phyloP scores from a whole-genome alignment of 2,329 filamentous ascomycete genomes.

The Microascus cirrosus region DNA sequence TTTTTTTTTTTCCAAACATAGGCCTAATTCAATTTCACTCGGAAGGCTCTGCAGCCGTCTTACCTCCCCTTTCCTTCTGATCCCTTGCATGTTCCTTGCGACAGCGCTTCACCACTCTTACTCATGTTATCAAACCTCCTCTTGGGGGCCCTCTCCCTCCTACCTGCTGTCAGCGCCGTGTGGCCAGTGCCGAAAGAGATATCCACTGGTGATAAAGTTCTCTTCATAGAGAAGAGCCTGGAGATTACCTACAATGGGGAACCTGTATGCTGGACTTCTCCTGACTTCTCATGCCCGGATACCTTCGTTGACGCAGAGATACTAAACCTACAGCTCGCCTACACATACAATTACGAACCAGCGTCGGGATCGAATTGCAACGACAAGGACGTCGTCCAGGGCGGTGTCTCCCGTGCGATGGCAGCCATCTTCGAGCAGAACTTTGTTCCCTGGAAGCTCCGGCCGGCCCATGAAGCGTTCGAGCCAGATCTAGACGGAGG shows the following conservation, averaged over 20 bases:
- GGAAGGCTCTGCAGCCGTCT: not conserved
- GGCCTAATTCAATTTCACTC: too few species aligned
- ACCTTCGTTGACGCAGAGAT: conserved; percentile 19
- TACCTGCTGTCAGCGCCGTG: conserved; percentile 33
- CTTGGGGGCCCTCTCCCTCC: conserved; percentile 25
- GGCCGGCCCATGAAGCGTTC: conserved; percentile 49
- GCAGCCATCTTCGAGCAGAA: conserved; percentile 54
- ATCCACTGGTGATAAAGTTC: conserved; percentile 36
- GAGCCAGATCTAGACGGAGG: conserved; percentile 42
- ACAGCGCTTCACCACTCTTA: not conserved
- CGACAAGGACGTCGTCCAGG: conserved; percentile 43
- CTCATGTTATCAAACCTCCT: conserved; percentile 4
- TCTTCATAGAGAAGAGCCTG: conserved; percentile 42
- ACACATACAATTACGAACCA: conserved; percentile 32
- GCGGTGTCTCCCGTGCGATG: conserved; percentile 47
- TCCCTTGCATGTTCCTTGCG: not conserved
- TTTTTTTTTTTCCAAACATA: too few species aligned
- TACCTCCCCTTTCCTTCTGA: not conserved
- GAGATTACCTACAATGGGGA: conserved; percentile 47
- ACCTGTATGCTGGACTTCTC: conserved; percentile 36
- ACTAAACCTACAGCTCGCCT: conserved; percentile 31
- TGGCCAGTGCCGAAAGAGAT: conserved; percentile 45
- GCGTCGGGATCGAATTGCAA: conserved; percentile 23
- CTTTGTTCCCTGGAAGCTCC: conserved; percentile 71
- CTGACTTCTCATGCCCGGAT: conserved; percentile 10